Percentiles rank a stretch among this genome's conserved stretches.
phyloP scores from a whole-genome alignment of 1,284 basidiomycete genomes.

The Fomes fomentarius region DNA sequence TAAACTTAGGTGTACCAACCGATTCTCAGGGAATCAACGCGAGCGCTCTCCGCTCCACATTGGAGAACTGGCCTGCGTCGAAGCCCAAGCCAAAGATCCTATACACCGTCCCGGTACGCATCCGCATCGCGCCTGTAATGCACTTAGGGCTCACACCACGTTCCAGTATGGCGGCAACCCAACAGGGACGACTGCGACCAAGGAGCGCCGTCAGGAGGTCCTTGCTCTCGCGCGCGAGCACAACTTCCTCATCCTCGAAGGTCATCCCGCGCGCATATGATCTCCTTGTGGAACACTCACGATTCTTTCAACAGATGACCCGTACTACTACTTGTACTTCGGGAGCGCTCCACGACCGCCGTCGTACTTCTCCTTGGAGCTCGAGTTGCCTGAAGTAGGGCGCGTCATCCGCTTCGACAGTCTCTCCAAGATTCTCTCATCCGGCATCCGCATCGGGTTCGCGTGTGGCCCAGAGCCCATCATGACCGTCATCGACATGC shows the following conservation, averaged over 20 bases:
- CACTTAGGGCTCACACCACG: slow-evolving; percentile 63
- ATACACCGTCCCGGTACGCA: slow-evolving; percentile 78
- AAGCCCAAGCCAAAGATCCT: slow-evolving; percentile 80
- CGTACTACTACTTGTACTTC: slow-evolving; percentile 79
- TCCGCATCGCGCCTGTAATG: background rate
- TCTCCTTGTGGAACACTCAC: background rate
- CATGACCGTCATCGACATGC: slow-evolving; percentile 74
- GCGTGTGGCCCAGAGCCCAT: slow-evolving; percentile 79
- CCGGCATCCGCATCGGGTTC: slow-evolving; percentile 84
- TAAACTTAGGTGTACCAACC: slow-evolving; percentile 72
- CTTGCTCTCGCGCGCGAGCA: slow-evolving; percentile 77
- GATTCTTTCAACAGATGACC: slow-evolving; percentile 58
- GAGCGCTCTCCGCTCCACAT: slow-evolving; percentile 60
- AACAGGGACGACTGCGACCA: slow-evolving; percentile 76
- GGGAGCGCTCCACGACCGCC: slow-evolving; percentile 64
- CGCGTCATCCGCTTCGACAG: slow-evolving; percentile 87
- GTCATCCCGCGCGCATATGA: slow-evolving; percentile 35
- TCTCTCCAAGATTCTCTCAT: slow-evolving; percentile 86
- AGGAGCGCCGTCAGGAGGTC: slow-evolving; percentile 78
- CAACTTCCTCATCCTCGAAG: slow-evolving; percentile 87
- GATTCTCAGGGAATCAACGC: slow-evolving; percentile 79
- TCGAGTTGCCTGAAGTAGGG: slow-evolving; percentile 59
- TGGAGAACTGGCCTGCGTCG: slow-evolving; percentile 76
- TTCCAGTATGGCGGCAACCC: slow-evolving; percentile 82
- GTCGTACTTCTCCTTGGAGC: slow-evolving; percentile 83